These are phyloP conservation scores for Calocybe indica DNA, from an alignment of 768 basidiomycete genomes.

Conservation along the genomic window DNA sequence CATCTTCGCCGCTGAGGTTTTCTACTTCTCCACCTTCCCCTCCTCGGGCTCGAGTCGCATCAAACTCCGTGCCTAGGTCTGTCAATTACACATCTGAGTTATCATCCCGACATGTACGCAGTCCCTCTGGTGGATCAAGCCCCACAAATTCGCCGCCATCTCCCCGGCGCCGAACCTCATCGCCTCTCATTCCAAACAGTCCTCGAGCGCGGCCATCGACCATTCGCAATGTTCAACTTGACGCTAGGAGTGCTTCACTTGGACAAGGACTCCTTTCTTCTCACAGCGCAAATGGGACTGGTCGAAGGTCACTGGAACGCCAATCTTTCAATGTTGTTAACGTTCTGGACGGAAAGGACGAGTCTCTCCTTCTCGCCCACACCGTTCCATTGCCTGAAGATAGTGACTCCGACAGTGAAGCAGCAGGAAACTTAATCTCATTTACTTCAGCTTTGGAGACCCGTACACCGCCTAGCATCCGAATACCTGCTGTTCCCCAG, in stretches of 20 bases:
- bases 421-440: slow-evolving; percentile 58
- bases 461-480: slow-evolving; percentile 23
- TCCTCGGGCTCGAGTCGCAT: slow-evolving; percentile 23
- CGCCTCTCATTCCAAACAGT: slow-evolving; percentile 32
- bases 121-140: slow-evolving; percentile 28
- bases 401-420: slow-evolving; percentile 59
- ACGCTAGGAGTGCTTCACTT: slow-evolving; percentile 31
- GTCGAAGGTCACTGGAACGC: slow-evolving; percentile 28
- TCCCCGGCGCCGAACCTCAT: slow-evolving; percentile 41
- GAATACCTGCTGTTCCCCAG: slow-evolving; percentile 29
- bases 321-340: slow-evolving; percentile 40
- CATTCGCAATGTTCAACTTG: slow-evolving; percentile 34
- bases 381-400: slow-evolving; percentile 72
- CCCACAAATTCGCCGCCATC: slow-evolving; percentile 35
- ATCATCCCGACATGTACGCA: slow-evolving; percentile 30
- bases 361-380: slow-evolving; percentile 65
- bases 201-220: slow-evolving; percentile 26
- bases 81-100: slow-evolving; percentile 28
- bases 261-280: slow-evolving; percentile 23
- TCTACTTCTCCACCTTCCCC: slow-evolving; percentile 45
- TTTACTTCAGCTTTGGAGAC: slow-evolving; percentile 66
- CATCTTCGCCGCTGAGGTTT: slow-evolving; percentile 41
- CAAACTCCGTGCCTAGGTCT: slow-evolving; percentile 35
- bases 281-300: slow-evolving; percentile 17
- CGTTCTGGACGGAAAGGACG: slow-evolving; percentile 36